These are phyloP conservation scores for Raphanus sativus DNA, from an alignment of 345 rosid species.

Conservation along the genomic window DNA sequence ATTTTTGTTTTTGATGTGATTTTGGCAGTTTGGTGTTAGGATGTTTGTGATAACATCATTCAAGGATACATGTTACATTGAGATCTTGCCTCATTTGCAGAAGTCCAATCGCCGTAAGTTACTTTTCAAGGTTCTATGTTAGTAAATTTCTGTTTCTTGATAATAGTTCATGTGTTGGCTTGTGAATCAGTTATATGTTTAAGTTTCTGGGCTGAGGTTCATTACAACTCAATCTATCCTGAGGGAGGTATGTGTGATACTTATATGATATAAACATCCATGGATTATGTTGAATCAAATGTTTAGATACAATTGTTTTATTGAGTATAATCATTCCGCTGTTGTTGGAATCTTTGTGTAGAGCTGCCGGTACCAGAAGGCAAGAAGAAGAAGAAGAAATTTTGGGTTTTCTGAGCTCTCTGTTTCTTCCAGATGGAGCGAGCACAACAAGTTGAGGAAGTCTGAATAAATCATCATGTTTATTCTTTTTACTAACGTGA, in stretches of 20 bases:
- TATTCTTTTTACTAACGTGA: conserved; percentile 35
- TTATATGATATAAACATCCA: background rate
- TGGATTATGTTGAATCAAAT: background rate
- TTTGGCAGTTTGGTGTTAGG: conserved; percentile 82
- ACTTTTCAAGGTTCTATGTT: background rate
- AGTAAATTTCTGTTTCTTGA: background rate
- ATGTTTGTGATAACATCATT: conserved; percentile 89
- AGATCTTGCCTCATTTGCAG: conserved; percentile 67
- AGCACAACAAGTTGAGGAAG: background rate
- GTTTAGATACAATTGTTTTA: background rate
- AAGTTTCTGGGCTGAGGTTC: conserved; percentile 99
- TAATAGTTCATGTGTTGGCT: background rate
- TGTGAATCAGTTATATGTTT: conserved; percentile 65
- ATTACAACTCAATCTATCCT: conserved; percentile 91
- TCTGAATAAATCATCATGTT: background rate
- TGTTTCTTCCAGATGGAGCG: background rate
- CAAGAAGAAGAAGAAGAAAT: conserved; percentile 43
- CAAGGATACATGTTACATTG: conserved; percentile 86
- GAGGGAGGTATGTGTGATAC: conserved; percentile 61
- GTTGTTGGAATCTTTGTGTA: conserved; percentile 11
- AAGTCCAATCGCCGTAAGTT: conserved; percentile 75
- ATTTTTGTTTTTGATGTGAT: background rate
- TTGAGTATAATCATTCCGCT: background rate
- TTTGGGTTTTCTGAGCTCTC: conserved; percentile 36
- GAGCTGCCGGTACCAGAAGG: conserved; percentile 35